Conservation (phyloP, 225 moss, liverwort and hornwort species). For the Straminergon stramineum region DNA sequence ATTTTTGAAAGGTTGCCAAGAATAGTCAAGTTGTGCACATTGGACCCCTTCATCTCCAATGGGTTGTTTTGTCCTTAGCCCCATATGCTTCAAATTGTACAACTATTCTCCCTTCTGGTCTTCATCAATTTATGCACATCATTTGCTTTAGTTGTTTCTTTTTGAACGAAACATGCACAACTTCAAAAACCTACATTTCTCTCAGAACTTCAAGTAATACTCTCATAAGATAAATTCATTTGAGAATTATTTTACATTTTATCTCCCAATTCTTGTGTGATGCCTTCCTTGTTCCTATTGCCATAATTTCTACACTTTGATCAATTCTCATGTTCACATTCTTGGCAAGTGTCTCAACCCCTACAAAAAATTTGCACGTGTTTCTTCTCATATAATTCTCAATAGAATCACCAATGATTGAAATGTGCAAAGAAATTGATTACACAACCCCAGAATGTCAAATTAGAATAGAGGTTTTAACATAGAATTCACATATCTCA, state of each 20-base stretch:
- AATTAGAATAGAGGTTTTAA: too few relatives aligned
- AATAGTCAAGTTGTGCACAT: too few relatives aligned
- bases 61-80: accelerated
- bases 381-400: not conserved
- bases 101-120: accelerated
- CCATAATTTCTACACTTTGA: not conserved
- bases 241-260: not conserved
- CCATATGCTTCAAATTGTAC: not conserved
- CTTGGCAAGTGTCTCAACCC: too few relatives aligned
- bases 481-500: not conserved
- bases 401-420: not conserved
- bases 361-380: not conserved
- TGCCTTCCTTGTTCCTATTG: not conserved
- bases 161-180: accelerated
- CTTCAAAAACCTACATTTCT: not conserved
- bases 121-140: not conserved
- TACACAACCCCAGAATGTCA: not conserved
- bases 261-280: too few relatives aligned
- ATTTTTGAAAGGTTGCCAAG: not conserved
- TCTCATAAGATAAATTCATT: not conserved
- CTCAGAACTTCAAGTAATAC: not conserved
- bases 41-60: not conserved
- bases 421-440: not conserved
- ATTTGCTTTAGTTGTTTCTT: too few relatives aligned
- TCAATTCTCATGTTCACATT: not conserved